Conservation (phyloP, 2,329 filamentous ascomycete genomes). For the Scedosporium aurantiacum region DNA sequence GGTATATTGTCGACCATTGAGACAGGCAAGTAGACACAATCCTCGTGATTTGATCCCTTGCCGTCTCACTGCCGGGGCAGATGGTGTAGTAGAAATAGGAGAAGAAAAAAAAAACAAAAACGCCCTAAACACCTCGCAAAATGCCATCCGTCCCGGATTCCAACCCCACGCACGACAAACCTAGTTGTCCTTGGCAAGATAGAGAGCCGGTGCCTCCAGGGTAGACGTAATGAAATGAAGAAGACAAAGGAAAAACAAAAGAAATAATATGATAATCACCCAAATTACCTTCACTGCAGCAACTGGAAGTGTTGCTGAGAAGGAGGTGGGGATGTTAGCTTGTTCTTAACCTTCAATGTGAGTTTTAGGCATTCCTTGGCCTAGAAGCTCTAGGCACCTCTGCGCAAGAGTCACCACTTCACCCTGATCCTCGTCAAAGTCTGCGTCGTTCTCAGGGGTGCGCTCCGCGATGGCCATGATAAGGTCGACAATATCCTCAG, state of each 20-base stretch:
- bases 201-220: background rate
- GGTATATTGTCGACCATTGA: no score
- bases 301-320: background rate
- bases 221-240: background rate
- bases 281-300: background rate
- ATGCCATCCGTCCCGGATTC: background rate
- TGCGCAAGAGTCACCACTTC: constrained; percentile 88
- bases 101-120: constrained; percentile 8
- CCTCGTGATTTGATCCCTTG: background rate
- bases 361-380: constrained; percentile 63
- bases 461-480: constrained; percentile 79
- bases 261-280: background rate
- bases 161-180: background rate
- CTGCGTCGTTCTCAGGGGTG: constrained; percentile 76
- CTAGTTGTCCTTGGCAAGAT: background rate
- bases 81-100: constrained; percentile 13
- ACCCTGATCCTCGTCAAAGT: constrained; percentile 77
- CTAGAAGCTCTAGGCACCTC: constrained; percentile 77
- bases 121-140: constrained; percentile 6
- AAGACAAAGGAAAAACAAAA: background rate
- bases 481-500: constrained; percentile 83
- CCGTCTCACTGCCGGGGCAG: constrained; percentile 6
- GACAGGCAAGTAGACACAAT: background rate
- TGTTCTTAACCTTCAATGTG: constrained; percentile 63
- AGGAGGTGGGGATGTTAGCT: background rate